These are phyloP conservation scores for Phellinidium pouzarii DNA, from an alignment of 1,284 basidiomycete species.

Conservation along the genomic window DNA sequence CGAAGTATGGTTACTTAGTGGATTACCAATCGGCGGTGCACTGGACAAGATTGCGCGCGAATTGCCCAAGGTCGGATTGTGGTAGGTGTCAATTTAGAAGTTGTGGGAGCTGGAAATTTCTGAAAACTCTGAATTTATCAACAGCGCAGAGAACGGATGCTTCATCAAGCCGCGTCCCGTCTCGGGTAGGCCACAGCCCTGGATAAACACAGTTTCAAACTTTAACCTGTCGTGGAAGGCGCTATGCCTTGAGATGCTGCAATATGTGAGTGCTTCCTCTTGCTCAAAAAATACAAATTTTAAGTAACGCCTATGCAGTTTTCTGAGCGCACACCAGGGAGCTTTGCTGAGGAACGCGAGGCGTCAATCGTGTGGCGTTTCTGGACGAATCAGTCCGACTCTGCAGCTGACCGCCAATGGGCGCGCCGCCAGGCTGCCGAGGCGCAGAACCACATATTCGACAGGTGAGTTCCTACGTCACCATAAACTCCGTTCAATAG, in stretches of 20 bases:
- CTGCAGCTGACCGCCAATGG: slow-evolving; percentile 54
- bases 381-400: slow-evolving; percentile 50
- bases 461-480: slow-evolving; percentile 38
- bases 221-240: slow-evolving; percentile 76
- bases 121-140: slow-evolving; percentile 1
- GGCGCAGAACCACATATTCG: slow-evolving; percentile 87
- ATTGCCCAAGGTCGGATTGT: slow-evolving; percentile 68
- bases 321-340: slow-evolving; percentile 80
- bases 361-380: slow-evolving; percentile 82
- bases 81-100: slow-evolving; percentile 40
- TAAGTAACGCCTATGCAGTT: slow-evolving; percentile 43
- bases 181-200: slow-evolving; percentile 30
- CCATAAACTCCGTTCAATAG: not conserved
- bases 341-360: slow-evolving; percentile 80
- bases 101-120: not conserved
- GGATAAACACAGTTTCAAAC: slow-evolving; percentile 77
- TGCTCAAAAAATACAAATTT: not conserved
- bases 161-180: slow-evolving; percentile 56
- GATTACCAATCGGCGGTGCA: slow-evolving; percentile 55
- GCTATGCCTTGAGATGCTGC: slow-evolving; percentile 73
- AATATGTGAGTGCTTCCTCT: slow-evolving; percentile 51
- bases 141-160: slow-evolving; percentile 81
- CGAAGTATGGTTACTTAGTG: slow-evolving; percentile 80
- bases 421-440: slow-evolving; percentile 81
- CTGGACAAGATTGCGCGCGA: slow-evolving; percentile 56